Conservation (phyloP, 768 basidiomycete species). For the Exidia glandulosa region DNA sequence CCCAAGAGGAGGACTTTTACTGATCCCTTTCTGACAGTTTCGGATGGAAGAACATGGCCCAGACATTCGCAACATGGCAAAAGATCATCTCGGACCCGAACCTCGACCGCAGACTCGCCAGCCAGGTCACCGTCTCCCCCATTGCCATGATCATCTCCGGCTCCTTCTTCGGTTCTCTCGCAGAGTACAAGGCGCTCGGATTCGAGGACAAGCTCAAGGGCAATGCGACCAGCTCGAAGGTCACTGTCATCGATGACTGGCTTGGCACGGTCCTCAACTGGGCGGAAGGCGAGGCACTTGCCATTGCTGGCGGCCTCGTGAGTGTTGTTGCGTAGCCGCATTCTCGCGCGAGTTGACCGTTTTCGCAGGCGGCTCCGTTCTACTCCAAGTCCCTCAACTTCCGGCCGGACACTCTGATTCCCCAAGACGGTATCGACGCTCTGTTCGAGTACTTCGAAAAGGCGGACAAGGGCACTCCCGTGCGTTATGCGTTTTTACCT, state of each 20-base stretch:
- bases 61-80: slow-evolving; percentile 4
- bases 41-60: background rate
- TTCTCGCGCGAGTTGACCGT: background rate
- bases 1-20: background rate
- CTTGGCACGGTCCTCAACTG: slow-evolving; percentile 5
- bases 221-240: slow-evolving; percentile 1
- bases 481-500: background rate
- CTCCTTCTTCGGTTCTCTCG: slow-evolving; percentile 2
- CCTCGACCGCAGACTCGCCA: slow-evolving; percentile 2
- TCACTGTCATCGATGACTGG: background rate
- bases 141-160: slow-evolving; percentile 6
- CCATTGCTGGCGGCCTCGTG: slow-evolving; percentile 2
- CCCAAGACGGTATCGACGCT: background rate
- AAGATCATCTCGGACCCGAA: slow-evolving; percentile 3
- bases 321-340: background rate
- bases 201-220: slow-evolving; percentile 1
- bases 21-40: background rate
- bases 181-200: slow-evolving; percentile 1
- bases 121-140: slow-evolving; percentile 1
- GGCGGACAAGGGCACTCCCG: slow-evolving; percentile 2
- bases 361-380: slow-evolving; percentile 1
- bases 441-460: slow-evolving; percentile 4
- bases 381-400: slow-evolving; percentile 5
- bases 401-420: slow-evolving; percentile 2
- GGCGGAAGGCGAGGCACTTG: slow-evolving; percentile 3